Evolutionary conservation across 306 rosid genomes (phyloP).

Genomic region (Inga laurina): DNA sequence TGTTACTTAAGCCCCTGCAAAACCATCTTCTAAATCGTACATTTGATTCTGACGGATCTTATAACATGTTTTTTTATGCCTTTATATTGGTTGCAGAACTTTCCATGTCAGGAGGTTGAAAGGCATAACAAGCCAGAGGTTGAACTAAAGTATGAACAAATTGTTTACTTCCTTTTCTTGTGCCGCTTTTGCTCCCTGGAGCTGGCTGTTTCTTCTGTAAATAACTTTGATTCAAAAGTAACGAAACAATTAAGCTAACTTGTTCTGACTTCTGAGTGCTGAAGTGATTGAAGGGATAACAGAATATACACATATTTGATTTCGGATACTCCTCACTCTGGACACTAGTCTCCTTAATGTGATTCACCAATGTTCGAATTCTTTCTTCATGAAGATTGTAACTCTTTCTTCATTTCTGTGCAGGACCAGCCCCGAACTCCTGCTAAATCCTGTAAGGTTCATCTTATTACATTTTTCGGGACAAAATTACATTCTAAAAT

Average conservation of each 20-base stretch:
- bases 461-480: neutral
- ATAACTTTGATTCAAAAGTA: too few species aligned
- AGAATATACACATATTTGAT: neutral
- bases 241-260: neutral
- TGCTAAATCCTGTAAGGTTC: slow-evolving; percentile 80
- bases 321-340: neutral
- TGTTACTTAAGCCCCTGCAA: neutral
- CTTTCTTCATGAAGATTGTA: neutral
- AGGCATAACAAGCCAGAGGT: slow-evolving; percentile 98
- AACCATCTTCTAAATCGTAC: neutral
- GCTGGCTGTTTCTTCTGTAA: neutral
- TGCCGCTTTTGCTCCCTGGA: neutral
- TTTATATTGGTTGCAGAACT: slow-evolving; percentile 55
- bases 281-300: neutral
- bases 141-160: slow-evolving; percentile 73
- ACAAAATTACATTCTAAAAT: neutral
- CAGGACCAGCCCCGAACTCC: slow-evolving; percentile 92
- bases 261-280: neutral
- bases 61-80: neutral
- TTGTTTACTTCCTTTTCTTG: neutral
- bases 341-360: neutral
- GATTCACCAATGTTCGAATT: neutral
- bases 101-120: slow-evolving; percentile 98
- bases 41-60: neutral
- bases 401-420: slow-evolving; percentile 33